Percentiles rank a stretch among this genome's conserved stretches.
phyloP scores from a whole-genome alignment of 2,329 filamentous ascomycete genomes.

The Clarireedia hainanense region DNA sequence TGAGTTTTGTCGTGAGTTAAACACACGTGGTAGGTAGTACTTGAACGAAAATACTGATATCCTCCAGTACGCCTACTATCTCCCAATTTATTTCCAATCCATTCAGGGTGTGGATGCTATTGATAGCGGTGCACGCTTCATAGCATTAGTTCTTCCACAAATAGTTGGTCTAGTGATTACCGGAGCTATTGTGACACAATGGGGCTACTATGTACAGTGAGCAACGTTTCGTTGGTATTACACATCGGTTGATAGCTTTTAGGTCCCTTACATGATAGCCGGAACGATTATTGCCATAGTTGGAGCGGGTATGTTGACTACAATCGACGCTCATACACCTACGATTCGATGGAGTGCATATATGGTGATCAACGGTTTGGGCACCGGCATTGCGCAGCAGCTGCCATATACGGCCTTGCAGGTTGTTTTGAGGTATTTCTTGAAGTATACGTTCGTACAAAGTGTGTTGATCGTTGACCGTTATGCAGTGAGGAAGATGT shows the following conservation, averaged over 20 bases:
- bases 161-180: background rate
- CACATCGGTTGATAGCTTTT: background rate
- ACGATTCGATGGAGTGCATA: slow-evolving; percentile 41
- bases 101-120: slow-evolving; percentile 20
- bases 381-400: slow-evolving; percentile 38
- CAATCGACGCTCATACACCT: slow-evolving; percentile 33
- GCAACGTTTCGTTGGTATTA: background rate
- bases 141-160: background rate
- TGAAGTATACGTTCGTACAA: background rate
- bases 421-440: slow-evolving; percentile 32
- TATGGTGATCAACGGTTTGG: slow-evolving; percentile 39
- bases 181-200: background rate
- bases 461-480: background rate
- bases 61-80: slow-evolving; percentile 26
- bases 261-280: slow-evolving; percentile 16
- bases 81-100: slow-evolving; percentile 30
- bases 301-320: slow-evolving; percentile 16
- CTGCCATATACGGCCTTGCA: slow-evolving; percentile 41
- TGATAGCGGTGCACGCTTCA: background rate
- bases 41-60: background rate
- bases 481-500: background rate
- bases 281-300: slow-evolving; percentile 23
- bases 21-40: background rate
- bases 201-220: background rate
- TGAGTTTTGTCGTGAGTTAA: background rate